Evolutionary conservation across 139 green algal genomes (phyloP).

Genomic region (Picochlorum sp.): DNA sequence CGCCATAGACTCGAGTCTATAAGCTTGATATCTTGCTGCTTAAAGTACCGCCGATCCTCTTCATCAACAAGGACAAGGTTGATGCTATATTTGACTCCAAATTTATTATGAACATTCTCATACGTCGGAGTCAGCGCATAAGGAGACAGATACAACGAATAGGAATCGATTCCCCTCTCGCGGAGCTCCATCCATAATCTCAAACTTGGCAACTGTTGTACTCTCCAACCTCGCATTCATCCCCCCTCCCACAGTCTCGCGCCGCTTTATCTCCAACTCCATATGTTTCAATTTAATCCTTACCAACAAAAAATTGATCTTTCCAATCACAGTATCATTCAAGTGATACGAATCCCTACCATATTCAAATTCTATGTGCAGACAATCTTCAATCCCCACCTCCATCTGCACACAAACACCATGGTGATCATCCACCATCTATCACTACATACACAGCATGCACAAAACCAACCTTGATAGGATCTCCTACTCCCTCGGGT

Average conservation of each 20-base stretch:
- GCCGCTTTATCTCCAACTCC: conserved; percentile 94
- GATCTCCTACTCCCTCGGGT: neutral
- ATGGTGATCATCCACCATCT: conserved; percentile 5
- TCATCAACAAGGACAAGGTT: conserved; percentile 99
- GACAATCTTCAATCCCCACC: conserved; percentile 99
- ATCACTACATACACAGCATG: conserved; percentile 7
- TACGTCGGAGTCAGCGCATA: conserved; percentile 95
- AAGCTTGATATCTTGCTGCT: conserved; percentile 15
- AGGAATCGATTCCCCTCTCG: conserved; percentile 79
- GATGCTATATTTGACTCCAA: conserved; percentile 94
- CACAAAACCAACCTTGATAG: neutral
- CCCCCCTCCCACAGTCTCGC: conserved; percentile 82
- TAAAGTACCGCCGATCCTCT: conserved; percentile 85
- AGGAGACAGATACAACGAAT: conserved; percentile 88
- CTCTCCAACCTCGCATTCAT: conserved; percentile 74
- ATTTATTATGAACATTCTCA: conserved; percentile 91
- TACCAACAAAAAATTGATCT: conserved; percentile 98
- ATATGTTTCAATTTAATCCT: conserved; percentile 99
- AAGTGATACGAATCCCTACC: conserved; percentile 78
- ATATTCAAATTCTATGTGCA: conserved; percentile 99
- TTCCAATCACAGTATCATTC: conserved; percentile 86
- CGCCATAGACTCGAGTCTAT: conserved; percentile 1
- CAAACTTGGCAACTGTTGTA: conserved; percentile 96
- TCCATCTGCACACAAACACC: conserved; percentile 74
- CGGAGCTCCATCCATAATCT: conserved; percentile 99